A percentile compares a stretch with the other conserved stretches of the same genome.
These are phyloP conservation scores for Verticillium albo-atrum DNA, from an alignment of 2,329 filamentous ascomycete genomes.

Conservation along the genomic window DNA sequence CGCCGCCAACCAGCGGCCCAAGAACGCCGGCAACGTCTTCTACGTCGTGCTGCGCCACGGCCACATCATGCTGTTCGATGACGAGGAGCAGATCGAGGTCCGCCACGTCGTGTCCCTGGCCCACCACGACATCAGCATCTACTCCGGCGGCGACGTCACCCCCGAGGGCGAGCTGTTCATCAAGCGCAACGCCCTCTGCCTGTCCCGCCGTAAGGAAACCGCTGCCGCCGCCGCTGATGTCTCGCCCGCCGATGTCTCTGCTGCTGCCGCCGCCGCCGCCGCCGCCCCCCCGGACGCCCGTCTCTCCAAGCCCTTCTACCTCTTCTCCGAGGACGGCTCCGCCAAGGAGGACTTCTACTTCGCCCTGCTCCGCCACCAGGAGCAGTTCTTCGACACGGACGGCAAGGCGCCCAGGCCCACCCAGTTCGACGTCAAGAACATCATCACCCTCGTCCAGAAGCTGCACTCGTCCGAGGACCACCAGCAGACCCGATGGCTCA, in stretches of 20 bases:
- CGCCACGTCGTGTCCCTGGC: slow-evolving; percentile 91
- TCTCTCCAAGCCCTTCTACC: slow-evolving; percentile 77
- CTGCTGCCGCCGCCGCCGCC: slow-evolving; percentile 37
- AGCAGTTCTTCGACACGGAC: slow-evolving; percentile 56
- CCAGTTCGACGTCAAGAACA: slow-evolving; percentile 77
- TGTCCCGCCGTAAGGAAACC: slow-evolving; percentile 60
- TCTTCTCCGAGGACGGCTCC: slow-evolving; percentile 93
- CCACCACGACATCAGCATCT: slow-evolving; percentile 80
- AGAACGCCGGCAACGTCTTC: slow-evolving; percentile 80
- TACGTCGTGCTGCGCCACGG: slow-evolving; percentile 89
- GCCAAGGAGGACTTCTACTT: slow-evolving; percentile 99
- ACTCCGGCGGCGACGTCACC: slow-evolving; percentile 71
- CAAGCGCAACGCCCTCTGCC: slow-evolving; percentile 84
- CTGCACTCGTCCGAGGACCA: slow-evolving; percentile 91
- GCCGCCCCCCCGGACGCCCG: slow-evolving; percentile 40
- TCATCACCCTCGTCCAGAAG: slow-evolving; percentile 84
- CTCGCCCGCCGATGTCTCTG: no score
- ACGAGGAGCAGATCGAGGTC: slow-evolving; percentile 91
- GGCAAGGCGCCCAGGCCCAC: slow-evolving; percentile 63
- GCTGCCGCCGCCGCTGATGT: slow-evolving; percentile 37
- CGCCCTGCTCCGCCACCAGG: slow-evolving; percentile 79
- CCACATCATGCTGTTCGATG: slow-evolving; percentile 96
- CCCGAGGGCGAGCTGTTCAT: slow-evolving; percentile 94
- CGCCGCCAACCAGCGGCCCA: slow-evolving; percentile 47
- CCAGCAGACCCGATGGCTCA: slow-evolving; percentile 86